Percentiles rank a stretch among this genome's conserved stretches.
These are phyloP conservation scores for Talaromyces rugulosus DNA, from an alignment of 2,329 filamentous ascomycete genomes.

Conservation along the genomic window DNA sequence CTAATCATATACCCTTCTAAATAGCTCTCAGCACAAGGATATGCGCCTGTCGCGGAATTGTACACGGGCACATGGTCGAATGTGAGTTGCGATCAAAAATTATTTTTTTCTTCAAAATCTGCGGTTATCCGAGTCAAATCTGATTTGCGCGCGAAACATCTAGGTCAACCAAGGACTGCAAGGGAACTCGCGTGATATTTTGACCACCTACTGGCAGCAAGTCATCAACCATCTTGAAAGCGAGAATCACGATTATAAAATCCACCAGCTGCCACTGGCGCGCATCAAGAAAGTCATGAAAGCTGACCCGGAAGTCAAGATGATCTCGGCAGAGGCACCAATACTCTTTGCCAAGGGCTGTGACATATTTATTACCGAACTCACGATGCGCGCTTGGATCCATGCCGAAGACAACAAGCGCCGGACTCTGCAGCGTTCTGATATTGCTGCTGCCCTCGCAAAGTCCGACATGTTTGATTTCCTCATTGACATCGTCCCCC, in stretches of 20 bases:
- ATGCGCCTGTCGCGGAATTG: slow-evolving; percentile 80
- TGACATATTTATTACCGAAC: slow-evolving; percentile 97
- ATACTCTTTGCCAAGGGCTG: slow-evolving; percentile 98
- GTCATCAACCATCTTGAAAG: slow-evolving; percentile 93
- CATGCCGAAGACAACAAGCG: slow-evolving; percentile 99
- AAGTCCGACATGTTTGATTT: slow-evolving; percentile 99
- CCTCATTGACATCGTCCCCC: slow-evolving; percentile 95
- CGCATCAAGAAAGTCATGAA: slow-evolving; percentile 99
- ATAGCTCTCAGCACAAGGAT: slow-evolving; percentile 80
- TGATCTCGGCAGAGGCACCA: slow-evolving; percentile 97
- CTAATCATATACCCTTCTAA: slow-evolving; percentile 22
- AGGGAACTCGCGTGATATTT: slow-evolving; percentile 90
- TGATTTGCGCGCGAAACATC: neutral
- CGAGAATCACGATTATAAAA: slow-evolving; percentile 96
- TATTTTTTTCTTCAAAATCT: neutral
- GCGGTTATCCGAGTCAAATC: neutral
- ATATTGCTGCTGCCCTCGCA: slow-evolving; percentile 90
- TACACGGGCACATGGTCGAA: slow-evolving; percentile 96
- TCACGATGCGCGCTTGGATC: slow-evolving; percentile 99
- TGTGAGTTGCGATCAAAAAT: slow-evolving; percentile 53
- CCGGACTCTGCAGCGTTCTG: slow-evolving; percentile 87
- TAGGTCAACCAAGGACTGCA: slow-evolving; percentile 93
- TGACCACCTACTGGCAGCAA: slow-evolving; percentile 99
- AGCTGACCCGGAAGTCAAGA: slow-evolving; percentile 97
- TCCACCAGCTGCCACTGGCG: slow-evolving; percentile 93